Base-by-base conservation (phyloP, 106 monocot species). In the Apostasia ramifera region DNA sequence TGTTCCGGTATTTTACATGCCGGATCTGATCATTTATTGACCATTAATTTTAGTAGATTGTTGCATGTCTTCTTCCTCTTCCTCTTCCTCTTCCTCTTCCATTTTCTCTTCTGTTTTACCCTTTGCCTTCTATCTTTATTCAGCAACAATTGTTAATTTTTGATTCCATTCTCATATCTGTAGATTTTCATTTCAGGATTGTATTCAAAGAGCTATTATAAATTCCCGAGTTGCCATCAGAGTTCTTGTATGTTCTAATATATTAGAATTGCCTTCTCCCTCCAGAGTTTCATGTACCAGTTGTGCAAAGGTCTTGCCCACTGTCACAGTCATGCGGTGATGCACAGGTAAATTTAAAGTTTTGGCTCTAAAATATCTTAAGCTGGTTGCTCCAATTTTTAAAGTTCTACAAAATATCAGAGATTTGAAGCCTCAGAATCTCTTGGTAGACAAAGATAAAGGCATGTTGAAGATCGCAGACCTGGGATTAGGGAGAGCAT, bases 401-500 rank as follows among this genome's bases (percentile, higher is more conserved):
- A 71, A 53, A 65, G 14, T 7, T 54, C 8, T 56, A 1, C 38
- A 40, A 44, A 9, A 4, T 74, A 42, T 26, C 71, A 98, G 97
- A 81, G 97, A 98, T 81, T 73, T 98, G 59, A 98, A 98, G 65
- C 92, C 97, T 53, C 92, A 98, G 65, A 98, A 98, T 78, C 89
- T 98, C 1, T 76, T 98, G 73, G 92, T 98, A 15, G 97, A 98
- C 71, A 87, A 90, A 65, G 89, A 98, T 10, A 98, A 92, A 61
- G 97, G 97, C 40, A 81, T 98, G 44, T 57, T 98, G 44, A 98
- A 98, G 73, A 89, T 98, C 68, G 97, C 97, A 1, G 97, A 98
- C 78, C 89, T 98, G 59, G 97, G 97, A 40, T 89, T 98, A 46
- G 97, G 97, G n/a, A 82, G 97, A 53, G 82, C 89, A 1, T 98